Percentiles rank a stretch among this genome's conserved stretches.
These are phyloP conservation scores for Chaetomiaceae sp. DNA, from an alignment of 2,329 filamentous ascomycete genomes.

Conservation along the genomic window DNA sequence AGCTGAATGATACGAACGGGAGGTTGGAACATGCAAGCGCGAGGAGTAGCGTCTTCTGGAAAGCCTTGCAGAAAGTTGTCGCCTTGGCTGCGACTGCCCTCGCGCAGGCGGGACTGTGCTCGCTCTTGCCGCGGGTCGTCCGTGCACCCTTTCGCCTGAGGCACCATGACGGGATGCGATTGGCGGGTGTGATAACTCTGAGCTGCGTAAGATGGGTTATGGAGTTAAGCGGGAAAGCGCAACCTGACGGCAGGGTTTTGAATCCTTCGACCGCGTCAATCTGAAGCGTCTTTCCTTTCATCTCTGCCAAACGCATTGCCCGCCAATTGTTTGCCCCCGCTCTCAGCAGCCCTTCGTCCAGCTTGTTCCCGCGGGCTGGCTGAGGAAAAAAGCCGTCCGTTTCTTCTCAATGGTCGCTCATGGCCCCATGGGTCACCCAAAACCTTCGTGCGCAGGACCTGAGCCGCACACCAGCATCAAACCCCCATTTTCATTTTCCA, in stretches of 20 bases:
- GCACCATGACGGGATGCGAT: not conserved
- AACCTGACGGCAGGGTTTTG: slow-evolving; percentile 18
- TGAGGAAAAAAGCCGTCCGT: no score
- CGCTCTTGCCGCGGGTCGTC: slow-evolving; percentile 6
- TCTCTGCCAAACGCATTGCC: not conserved
- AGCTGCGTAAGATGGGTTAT: slow-evolving; percentile 18
- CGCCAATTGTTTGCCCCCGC: slow-evolving; percentile 6
- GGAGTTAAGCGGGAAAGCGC: slow-evolving; percentile 20
- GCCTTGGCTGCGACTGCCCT: slow-evolving; percentile 22
- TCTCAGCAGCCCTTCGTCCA: not conserved
- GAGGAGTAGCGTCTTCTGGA: no score
- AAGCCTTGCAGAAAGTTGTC: slow-evolving; percentile 21
- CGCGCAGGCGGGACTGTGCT: slow-evolving; percentile 13
- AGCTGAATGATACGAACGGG: no score
- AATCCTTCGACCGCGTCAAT: slow-evolving; percentile 23
- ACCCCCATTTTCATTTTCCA: no score
- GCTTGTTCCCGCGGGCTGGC: not conserved
- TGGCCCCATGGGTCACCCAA: no score
- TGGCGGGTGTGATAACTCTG: slow-evolving; percentile 6
- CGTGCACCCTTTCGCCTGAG: slow-evolving; percentile 1
- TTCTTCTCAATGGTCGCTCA: no score
- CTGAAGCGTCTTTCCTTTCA: slow-evolving; percentile 9
- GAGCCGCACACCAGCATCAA: not conserved
- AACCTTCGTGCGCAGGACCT: not conserved
- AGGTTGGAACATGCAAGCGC: no score